These are phyloP conservation scores for Alternaria novae-zelandiae DNA, from an alignment of 2,329 filamentous ascomycete genomes.

Conservation along the genomic window DNA sequence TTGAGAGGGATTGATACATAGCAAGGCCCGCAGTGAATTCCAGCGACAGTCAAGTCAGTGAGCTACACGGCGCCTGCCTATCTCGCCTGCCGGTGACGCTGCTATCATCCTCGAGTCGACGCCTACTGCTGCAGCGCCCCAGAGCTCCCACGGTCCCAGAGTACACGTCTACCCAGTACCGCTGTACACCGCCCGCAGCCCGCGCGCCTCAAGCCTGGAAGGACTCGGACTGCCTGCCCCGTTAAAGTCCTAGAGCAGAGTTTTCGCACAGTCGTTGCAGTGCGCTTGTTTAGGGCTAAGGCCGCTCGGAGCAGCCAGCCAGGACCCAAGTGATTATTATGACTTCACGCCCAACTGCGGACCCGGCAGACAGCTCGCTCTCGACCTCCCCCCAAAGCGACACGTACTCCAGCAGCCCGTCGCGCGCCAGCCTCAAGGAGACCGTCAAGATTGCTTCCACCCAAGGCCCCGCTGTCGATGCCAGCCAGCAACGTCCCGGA, in stretches of 20 bases:
- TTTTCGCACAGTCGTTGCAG: slow-evolving; percentile 39
- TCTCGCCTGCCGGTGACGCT: slow-evolving; percentile 13
- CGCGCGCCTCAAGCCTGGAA: slow-evolving; percentile 26
- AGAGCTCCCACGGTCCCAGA: slow-evolving; percentile 20
- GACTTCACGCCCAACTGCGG: slow-evolving; percentile 40
- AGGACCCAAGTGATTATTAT: slow-evolving; percentile 42
- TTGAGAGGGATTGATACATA: background rate
- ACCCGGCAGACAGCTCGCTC: slow-evolving; percentile 25
- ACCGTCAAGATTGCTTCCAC: slow-evolving; percentile 24
- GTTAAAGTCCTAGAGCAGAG: slow-evolving; percentile 41
- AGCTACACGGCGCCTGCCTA: slow-evolving; percentile 30
- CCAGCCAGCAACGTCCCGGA: slow-evolving; percentile 35
- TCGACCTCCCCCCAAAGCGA: slow-evolving; percentile 19
- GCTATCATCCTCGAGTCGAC: background rate
- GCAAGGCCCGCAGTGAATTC: background rate
- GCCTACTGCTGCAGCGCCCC: slow-evolving; percentile 7
- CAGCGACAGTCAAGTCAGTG: slow-evolving; percentile 2
- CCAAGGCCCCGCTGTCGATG: slow-evolving; percentile 35
- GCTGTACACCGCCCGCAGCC: slow-evolving; percentile 38
- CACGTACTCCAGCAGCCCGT: slow-evolving; percentile 20
- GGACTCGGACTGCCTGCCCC: slow-evolving; percentile 41
- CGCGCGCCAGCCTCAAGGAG: slow-evolving; percentile 19
- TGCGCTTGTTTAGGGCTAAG: slow-evolving; percentile 42
- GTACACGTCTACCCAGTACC: slow-evolving; percentile 25
- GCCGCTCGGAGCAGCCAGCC: slow-evolving; percentile 37